Base-by-base conservation (phyloP, 164 flowering plant species). In the Dillenia suffruticosa region DNA sequence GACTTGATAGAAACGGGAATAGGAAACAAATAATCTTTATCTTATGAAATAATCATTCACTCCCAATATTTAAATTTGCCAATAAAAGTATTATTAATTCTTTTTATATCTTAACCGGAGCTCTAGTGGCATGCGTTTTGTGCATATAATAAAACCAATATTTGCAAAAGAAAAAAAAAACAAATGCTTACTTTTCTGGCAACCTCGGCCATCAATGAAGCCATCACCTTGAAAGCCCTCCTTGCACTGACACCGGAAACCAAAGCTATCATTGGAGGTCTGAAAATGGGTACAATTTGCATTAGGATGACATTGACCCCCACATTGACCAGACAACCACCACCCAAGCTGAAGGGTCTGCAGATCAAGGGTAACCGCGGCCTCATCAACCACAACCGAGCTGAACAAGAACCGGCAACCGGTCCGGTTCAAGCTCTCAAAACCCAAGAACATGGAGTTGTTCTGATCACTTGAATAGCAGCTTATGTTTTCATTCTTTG, bases 191-290 rank as follows among this genome's bases (percentile, higher is more conserved):
- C 90, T 77, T 73, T 43, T 77, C 70, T 65, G 79, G 75, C 91
- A 83, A 46, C 83, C 81, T 0, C 14, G 46, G 5, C 84, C 86
- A 45, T 19, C 56, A 14, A 1, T 52, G 58, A 78, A 85, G 4
- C 88, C 91, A 55, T 85, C 84, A 6, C 88, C 91, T 7, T 14
- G 17, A 46, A 66, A 80, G 14, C 86, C 84, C 1, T 64, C 64
- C 0, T 46, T 56, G 58, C 91, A 85, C 26, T 5, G 52, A 63
- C 91, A 85, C 50, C 86, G 76, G 58, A 17, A 70, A 2, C 86
- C 84, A 1, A 9, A 1, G 1, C 10, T 40, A 5, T 70, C 76
- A 10, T 47, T 53, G 6, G 54, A 26, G 3, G 51, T 60, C 10
- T n/a, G 12, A 16, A 84, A 68, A 0, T 1, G n/a, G 2, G 59